A percentile compares a stretch with the other conserved stretches of the same genome.
phyloP scores from a whole-genome alignment of 176 grass and related monocot species.

The Carex cristatella region DNA sequence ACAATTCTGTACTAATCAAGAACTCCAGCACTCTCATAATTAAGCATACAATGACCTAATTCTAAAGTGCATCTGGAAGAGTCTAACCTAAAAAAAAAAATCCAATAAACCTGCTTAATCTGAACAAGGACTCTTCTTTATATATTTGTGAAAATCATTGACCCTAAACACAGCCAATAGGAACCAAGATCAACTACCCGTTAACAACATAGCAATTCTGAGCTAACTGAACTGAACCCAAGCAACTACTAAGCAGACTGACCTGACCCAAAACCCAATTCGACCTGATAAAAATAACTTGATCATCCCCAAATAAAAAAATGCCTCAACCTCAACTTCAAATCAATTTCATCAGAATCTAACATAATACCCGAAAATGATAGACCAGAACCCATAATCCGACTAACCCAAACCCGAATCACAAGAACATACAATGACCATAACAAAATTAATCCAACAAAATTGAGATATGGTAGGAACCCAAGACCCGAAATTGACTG shows the following conservation, averaged over 20 bases:
- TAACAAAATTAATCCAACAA: too few relatives aligned
- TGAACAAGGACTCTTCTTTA: not conserved
- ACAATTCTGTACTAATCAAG: not conserved
- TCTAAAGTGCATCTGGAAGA: not conserved
- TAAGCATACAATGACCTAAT: not conserved
- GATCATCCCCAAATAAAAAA: not conserved
- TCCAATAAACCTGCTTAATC: not conserved
- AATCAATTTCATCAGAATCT: not conserved
- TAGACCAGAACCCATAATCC: not conserved
- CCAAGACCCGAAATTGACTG: not conserved
- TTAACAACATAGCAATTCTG: not conserved
- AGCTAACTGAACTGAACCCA: not conserved
- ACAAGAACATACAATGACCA: too few relatives aligned
- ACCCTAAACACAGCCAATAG: not conserved
- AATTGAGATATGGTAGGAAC: too few relatives aligned
- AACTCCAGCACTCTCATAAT: not conserved
- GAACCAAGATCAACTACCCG: not conserved
- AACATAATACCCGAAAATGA: not conserved
- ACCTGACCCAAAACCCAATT: not conserved
- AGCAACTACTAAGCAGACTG: not conserved
- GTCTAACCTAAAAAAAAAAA: not conserved
- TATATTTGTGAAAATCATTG: not conserved
- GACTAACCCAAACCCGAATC: too few relatives aligned
- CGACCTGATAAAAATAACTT: not conserved
- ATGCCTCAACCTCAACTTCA: not conserved